Evolutionary conservation across 805 yeast species (phyloP), one percentile per base, ranked within the genome.

Genomic region (Kuraishia capsulata): DNA sequence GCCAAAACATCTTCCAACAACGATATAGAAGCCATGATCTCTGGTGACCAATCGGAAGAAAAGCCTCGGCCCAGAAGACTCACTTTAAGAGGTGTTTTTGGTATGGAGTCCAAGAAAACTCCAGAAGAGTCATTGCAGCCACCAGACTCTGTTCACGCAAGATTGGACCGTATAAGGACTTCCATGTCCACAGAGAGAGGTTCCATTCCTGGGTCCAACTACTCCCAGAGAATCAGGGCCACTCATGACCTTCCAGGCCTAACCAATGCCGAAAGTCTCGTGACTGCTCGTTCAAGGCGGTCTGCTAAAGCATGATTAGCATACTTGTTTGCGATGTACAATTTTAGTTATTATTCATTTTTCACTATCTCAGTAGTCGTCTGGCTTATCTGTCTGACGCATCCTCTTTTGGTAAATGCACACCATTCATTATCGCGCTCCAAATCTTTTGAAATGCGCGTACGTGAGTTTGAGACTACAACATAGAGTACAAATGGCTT

Each of bases 191-290:
- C 21, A 26, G 33, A 16, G 44, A 45, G 18, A 37, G 37, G 26
- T 11, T 23, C 26, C 26, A 23, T 23, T 20, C 25, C 32, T 4
- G 16, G 20, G 14, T 44, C 63, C 35, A 53, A 49, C 35, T 65
- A 69, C 2, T 53, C 69, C 36, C 62, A 62, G 17, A 53, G 72
- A 45, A 57, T 69, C 24, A 50, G 56, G 32, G 64, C 75, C 4
- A 60, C 71, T 4, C 74, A 68, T 41, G 69, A 66, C 20, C 51
- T 70, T 30, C 73, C 73, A 0, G 76, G 76, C 8, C 56, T 70
- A 37, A 63, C 71, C 2, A 69, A 66, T 40, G 76, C 75, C 5
- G 73, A 67, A 47, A 64, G 69, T 4, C 57, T 70, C 36, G 50
- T 70, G 10, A 13, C 36, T 20, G 29, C 28, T 20, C 36, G 19